These are phyloP conservation scores for Crithidia bombi DNA, from an alignment of 208 protist genomes.

Conservation along the genomic window DNA sequence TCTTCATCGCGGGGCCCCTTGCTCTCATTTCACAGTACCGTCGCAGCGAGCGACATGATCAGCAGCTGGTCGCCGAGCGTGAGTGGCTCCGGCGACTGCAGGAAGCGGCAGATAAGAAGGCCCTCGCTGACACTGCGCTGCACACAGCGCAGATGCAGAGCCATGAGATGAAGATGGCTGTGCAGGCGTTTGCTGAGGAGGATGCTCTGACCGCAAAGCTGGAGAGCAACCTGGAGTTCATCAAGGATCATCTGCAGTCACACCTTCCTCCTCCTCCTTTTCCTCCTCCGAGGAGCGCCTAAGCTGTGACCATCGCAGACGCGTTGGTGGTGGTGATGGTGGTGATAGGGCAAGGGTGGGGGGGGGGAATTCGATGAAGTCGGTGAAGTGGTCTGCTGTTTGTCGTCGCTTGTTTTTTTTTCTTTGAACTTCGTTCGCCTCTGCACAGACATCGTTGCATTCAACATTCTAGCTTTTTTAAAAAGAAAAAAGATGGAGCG, in stretches of 20 bases:
- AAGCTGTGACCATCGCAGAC: no score
- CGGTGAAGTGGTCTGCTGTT: no score
- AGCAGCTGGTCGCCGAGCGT: slow-evolving; percentile 3
- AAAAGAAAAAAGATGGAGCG: no score
- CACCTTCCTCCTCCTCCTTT: not conserved
- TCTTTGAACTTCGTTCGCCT: no score
- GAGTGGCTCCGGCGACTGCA: slow-evolving; percentile 12
- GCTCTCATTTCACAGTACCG: slow-evolving; percentile 1
- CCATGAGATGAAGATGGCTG: not conserved
- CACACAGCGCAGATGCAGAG: not conserved
- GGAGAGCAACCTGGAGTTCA: slow-evolving; percentile 8
- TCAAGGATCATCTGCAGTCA: slow-evolving; percentile 4
- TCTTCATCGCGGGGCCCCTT: not conserved
- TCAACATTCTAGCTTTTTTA: no score
- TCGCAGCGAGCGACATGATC: not conserved
- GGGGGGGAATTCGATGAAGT: no score
- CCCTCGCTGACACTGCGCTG: slow-evolving; percentile 7
- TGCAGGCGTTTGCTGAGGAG: slow-evolving; percentile 1
- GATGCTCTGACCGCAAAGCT: not conserved
- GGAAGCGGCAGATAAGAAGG: slow-evolving; percentile 9
- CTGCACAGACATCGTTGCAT: no score
- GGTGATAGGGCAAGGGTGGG: no score
- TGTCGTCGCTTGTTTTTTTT: no score
- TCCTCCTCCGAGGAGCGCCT: no score
- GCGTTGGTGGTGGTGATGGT: no score